Evolutionary conservation across 2,329 filamentous ascomycete genomes (phyloP).

Genomic region (Xylaria sp.): DNA sequence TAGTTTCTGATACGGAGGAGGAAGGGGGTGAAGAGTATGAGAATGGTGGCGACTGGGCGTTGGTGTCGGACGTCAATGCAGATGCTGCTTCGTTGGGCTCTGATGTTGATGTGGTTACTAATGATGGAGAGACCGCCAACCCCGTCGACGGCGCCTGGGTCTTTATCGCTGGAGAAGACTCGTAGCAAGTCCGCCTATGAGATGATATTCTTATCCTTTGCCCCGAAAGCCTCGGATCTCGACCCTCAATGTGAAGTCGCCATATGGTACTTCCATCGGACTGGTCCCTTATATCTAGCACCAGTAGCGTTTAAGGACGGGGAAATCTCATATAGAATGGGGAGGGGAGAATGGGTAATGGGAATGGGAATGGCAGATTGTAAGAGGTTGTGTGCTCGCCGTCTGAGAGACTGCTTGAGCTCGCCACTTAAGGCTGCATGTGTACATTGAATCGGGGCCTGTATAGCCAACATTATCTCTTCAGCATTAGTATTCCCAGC

Average conservation of each 20-base stretch:
- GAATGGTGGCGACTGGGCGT: slow-evolving; percentile 38
- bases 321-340: background rate
- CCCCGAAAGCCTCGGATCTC: slow-evolving; percentile 42
- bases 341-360: background rate
- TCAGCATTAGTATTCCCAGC: slow-evolving; percentile 18
- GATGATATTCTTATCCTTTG: slow-evolving; percentile 28
- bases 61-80: slow-evolving; percentile 28
- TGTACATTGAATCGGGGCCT: slow-evolving; percentile 6
- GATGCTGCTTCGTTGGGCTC: background rate
- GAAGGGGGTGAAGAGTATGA: slow-evolving; percentile 30
- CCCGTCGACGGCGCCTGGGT: slow-evolving; percentile 43
- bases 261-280: slow-evolving; percentile 36
- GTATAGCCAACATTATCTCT: background rate
- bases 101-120: slow-evolving; percentile 19
- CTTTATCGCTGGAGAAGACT: slow-evolving; percentile 47
- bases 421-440: slow-evolving; percentile 33
- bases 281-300: slow-evolving; percentile 43
- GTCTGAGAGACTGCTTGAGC: slow-evolving; percentile 38
- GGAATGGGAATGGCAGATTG: background rate
- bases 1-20: slow-evolving; percentile 38
- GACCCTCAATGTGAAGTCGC: slow-evolving; percentile 34
- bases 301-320: slow-evolving; percentile 30
- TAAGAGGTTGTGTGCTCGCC: slow-evolving; percentile 41
- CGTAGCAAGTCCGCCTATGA: slow-evolving; percentile 47
- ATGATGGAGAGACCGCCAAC: slow-evolving; percentile 24